Percentiles rank a stretch among this genome's conserved stretches.
Conservation (phyloP, 1,284 basidiomycete genomes). For the Tilletia caries region DNA sequence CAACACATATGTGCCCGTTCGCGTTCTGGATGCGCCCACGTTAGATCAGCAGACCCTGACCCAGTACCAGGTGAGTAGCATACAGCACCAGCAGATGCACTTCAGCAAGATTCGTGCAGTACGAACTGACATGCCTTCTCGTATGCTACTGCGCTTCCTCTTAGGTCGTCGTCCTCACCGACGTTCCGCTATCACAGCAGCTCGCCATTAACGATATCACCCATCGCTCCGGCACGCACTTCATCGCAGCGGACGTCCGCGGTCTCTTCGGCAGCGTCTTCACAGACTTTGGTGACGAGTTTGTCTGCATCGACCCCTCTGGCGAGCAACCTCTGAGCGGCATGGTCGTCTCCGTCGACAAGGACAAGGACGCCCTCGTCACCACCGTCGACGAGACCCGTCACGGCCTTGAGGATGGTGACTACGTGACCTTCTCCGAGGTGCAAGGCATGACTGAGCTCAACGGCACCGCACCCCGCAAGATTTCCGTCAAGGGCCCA, state of each 20-base stretch:
- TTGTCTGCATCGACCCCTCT: constrained; percentile 89
- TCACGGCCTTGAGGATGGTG: constrained; percentile 95
- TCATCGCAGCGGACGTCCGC: constrained; percentile 85
- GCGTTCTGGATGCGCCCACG: constrained; percentile 58
- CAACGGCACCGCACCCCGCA: constrained; percentile 85
- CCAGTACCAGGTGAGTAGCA: constrained; percentile 58
- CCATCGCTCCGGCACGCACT: constrained; percentile 67
- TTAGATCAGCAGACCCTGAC: constrained; percentile 37
- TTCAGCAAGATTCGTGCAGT: no score
- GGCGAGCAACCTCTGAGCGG: constrained; percentile 90
- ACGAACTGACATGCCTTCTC: no score
- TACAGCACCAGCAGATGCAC: neutral
- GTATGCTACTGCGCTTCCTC: no score
- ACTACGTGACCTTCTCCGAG: constrained; percentile 96
- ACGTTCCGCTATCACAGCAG: constrained; percentile 73
- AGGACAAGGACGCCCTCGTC: constrained; percentile 76
- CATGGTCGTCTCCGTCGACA: constrained; percentile 76
- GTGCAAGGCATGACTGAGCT: constrained; percentile 91
- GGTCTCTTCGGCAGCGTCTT: constrained; percentile 95
- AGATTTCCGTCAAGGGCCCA: constrained; percentile 79
- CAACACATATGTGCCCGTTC: constrained; percentile 93
- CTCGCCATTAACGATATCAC: constrained; percentile 86
- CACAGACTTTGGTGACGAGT: constrained; percentile 93
- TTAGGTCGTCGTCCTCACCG: constrained; percentile 79
- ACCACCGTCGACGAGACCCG: constrained; percentile 96